Evolutionary conservation across 768 basidiomycete species (phyloP).

Genomic region (Suillus americanus): DNA sequence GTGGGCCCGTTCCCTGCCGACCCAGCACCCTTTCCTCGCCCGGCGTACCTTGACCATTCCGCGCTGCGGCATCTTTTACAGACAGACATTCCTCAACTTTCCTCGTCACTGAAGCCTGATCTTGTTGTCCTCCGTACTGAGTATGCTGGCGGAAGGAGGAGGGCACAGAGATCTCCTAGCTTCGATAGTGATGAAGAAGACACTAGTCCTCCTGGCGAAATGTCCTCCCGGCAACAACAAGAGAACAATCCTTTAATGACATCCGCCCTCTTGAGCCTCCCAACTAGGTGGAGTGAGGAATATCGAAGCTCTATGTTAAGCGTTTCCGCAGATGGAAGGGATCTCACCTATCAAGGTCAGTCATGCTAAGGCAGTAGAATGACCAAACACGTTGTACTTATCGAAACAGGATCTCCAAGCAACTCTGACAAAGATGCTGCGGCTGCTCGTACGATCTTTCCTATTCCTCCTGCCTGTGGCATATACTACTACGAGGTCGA

Average conservation of each 20-base stretch:
- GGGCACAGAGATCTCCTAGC: conserved; percentile 37
- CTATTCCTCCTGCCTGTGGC: conserved; percentile 83
- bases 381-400: conserved; percentile 4
- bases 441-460: conserved; percentile 71
- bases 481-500: conserved; percentile 95
- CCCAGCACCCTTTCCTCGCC: conserved; percentile 53
- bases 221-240: conserved; percentile 26
- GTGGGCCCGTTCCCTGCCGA: conserved; percentile 23
- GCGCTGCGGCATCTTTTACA: conserved; percentile 69
- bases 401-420: conserved; percentile 45
- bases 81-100: conserved; percentile 41
- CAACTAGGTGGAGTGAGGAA: conserved; percentile 79
- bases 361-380: conserved; percentile 6
- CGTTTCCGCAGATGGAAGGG: conserved; percentile 70
- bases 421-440: conserved; percentile 81
- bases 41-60: conserved; percentile 76
- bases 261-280: conserved; percentile 54
- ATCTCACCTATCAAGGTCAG: conserved; percentile 69
- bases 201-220: conserved; percentile 48
- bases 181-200: conserved; percentile 72
- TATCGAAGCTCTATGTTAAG: conserved; percentile 57
- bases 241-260: conserved; percentile 19
- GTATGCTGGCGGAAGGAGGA: conserved; percentile 15
- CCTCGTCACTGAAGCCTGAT: conserved; percentile 41
- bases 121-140: conserved; percentile 20